A percentile compares a stretch with the other conserved stretches of the same genome.
These are phyloP conservation scores for Phanerochaete carnosa DNA, from an alignment of 768 basidiomycete genomes.

Conservation along the genomic window DNA sequence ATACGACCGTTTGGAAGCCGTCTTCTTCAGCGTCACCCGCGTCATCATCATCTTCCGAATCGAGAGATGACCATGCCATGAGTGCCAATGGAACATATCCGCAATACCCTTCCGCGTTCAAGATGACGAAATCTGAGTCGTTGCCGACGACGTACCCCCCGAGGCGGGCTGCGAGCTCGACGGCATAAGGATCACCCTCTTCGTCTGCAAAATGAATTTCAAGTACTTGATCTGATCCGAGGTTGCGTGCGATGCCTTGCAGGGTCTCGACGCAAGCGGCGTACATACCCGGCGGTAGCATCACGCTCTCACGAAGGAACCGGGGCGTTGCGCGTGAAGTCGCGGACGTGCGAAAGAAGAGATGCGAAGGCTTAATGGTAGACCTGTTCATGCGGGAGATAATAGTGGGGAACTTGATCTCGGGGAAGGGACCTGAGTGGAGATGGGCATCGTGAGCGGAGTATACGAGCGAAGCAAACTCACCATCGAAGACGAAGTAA, in stretches of 20 bases:
- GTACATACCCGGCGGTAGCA: slow-evolving; percentile 68
- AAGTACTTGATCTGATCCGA: slow-evolving; percentile 27
- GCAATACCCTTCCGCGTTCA: slow-evolving; percentile 71
- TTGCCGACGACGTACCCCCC: slow-evolving; percentile 72
- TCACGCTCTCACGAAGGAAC: slow-evolving; percentile 70
- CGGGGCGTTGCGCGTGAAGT: slow-evolving; percentile 58
- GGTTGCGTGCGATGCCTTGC: slow-evolving; percentile 22
- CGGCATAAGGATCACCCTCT: slow-evolving; percentile 82
- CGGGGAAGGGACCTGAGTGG: slow-evolving; percentile 59
- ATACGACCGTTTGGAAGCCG: slow-evolving; percentile 57
- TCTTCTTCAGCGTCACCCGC: slow-evolving; percentile 38
- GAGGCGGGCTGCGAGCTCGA: slow-evolving; percentile 73
- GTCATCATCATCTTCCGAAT: slow-evolving; percentile 20
- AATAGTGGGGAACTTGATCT: slow-evolving; percentile 69
- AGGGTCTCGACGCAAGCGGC: slow-evolving; percentile 57
- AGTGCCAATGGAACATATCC: slow-evolving; percentile 78
- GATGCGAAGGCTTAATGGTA: slow-evolving; percentile 55
- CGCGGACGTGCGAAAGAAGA: slow-evolving; percentile 81
- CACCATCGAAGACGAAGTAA: slow-evolving; percentile 84
- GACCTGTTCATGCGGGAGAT: slow-evolving; percentile 56
- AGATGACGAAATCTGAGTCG: slow-evolving; percentile 81
- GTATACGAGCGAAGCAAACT: slow-evolving; percentile 13
- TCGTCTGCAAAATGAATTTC: slow-evolving; percentile 73
- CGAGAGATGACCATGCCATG: slow-evolving; percentile 57
- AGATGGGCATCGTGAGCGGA: background rate